Evolutionary conservation across 176 grass and related monocot genomes (phyloP).

Genomic region (Triticum urartu): DNA sequence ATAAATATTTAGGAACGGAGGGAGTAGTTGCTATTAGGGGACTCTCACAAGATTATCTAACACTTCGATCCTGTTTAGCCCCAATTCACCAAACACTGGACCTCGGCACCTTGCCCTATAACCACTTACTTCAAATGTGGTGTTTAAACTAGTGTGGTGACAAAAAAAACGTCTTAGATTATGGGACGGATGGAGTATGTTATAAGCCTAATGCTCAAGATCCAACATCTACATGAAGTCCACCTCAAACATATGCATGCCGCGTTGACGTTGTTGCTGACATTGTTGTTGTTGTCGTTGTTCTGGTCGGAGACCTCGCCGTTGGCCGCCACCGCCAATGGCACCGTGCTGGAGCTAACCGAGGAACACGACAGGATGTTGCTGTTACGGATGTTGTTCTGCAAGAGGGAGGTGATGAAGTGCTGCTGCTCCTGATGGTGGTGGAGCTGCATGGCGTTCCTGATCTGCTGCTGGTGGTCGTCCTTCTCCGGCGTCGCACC

Average conservation of each 20-base stretch:
- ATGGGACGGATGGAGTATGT: no score
- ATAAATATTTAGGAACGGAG: no score
- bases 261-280: not conserved
- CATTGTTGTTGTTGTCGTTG: not conserved
- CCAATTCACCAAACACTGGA: no score
- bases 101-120: no score
- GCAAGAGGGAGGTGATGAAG: not conserved
- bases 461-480: not conserved
- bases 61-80: no score
- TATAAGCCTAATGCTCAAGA: not conserved
- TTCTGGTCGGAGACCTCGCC: conserved; percentile 44
- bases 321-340: not conserved
- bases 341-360: conserved; percentile 38
- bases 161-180: no score
- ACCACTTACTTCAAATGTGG: no score
- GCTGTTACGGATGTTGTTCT: not conserved
- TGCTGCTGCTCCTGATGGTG: conserved; percentile 25
- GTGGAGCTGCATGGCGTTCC: not conserved
- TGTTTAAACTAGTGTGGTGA: no score
- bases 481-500: conserved; percentile 27
- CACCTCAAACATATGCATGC: conserved; percentile 54
- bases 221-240: conserved; percentile 38
- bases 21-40: no score
- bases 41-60: no score
- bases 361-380: conserved; percentile 48